Percentiles rank a stretch among this genome's conserved stretches.
These are phyloP conservation scores for Candida caryicola DNA, from an alignment of 805 yeast genomes.

Conservation along the genomic window DNA sequence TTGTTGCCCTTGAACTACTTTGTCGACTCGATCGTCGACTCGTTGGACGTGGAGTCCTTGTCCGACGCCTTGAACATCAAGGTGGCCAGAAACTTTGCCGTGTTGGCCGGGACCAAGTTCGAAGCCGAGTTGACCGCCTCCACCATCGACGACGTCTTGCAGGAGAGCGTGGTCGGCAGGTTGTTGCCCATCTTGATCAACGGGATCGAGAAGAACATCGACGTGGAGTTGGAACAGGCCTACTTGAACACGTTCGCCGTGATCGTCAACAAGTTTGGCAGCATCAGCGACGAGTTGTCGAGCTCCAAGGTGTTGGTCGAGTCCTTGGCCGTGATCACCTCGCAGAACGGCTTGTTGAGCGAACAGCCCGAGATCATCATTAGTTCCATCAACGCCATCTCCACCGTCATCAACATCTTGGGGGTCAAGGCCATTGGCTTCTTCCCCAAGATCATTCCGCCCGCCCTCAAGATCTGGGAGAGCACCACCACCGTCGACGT, in stretches of 20 bases:
- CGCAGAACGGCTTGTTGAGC: slow-evolving; percentile 52
- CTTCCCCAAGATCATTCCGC: slow-evolving; percentile 82
- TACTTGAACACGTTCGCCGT: slow-evolving; percentile 66
- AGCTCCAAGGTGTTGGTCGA: slow-evolving; percentile 47
- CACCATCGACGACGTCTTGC: slow-evolving; percentile 39
- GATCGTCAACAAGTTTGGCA: slow-evolving; percentile 61
- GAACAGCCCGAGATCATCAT: slow-evolving; percentile 62
- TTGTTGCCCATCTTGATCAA: slow-evolving; percentile 50
- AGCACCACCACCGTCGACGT: slow-evolving; percentile 19
- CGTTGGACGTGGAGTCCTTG: slow-evolving; percentile 30
- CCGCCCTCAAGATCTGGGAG: slow-evolving; percentile 60
- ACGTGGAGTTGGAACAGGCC: slow-evolving; percentile 59
- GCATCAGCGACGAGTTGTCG: slow-evolving; percentile 25
- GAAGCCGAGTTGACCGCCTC: slow-evolving; percentile 57
- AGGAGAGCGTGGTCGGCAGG: slow-evolving; percentile 49
- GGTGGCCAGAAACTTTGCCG: slow-evolving; percentile 59
- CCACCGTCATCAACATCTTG: slow-evolving; percentile 63
- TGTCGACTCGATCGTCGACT: slow-evolving; percentile 53
- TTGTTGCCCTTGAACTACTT: slow-evolving; percentile 75
- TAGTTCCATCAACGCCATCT: slow-evolving; percentile 69
- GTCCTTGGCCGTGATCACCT: slow-evolving; percentile 48
- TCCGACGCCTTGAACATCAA: slow-evolving; percentile 43
- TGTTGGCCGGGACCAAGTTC: slow-evolving; percentile 65
- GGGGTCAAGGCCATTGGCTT: slow-evolving; percentile 86
- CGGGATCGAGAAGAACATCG: slow-evolving; percentile 33